A percentile compares a stretch with the other conserved stretches of the same genome.
Evolutionary conservation across 495 filamentous ascomycete genomes (phyloP).

Genomic region (Penicillium turbatum): DNA sequence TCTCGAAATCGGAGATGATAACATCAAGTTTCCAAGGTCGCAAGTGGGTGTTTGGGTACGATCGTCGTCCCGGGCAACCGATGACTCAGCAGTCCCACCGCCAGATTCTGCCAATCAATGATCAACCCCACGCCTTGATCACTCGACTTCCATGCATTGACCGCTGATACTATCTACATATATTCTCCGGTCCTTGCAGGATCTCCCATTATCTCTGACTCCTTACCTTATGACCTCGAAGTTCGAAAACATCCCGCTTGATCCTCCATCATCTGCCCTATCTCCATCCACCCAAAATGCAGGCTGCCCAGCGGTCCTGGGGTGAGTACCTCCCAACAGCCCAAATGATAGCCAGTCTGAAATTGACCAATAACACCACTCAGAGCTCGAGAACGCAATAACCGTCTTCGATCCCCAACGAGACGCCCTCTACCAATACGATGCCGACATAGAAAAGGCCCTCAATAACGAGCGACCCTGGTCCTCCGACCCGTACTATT

Average conservation of each 20-base stretch:
- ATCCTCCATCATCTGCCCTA: constrained; percentile 1
- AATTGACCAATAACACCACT: constrained; percentile 16
- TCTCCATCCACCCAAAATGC: constrained; percentile 30
- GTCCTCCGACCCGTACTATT: constrained; percentile 78
- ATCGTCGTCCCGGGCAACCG: constrained; percentile 37
- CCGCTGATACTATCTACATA: constrained; percentile 2
- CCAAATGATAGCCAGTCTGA: not conserved
- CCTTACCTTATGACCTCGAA: not conserved
- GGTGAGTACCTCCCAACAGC: constrained; percentile 38
- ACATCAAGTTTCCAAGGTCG: constrained; percentile 19
- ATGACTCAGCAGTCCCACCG: constrained; percentile 30
- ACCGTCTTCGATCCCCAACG: constrained; percentile 76
- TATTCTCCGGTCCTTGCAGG: constrained; percentile 15
- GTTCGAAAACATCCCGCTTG: not conserved
- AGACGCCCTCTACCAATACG: constrained; percentile 88
- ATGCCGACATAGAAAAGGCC: constrained; percentile 58
- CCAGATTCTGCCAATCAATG: constrained; percentile 25
- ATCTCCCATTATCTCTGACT: constrained; percentile 6
- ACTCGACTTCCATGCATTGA: constrained; percentile 6
- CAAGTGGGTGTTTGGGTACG: constrained; percentile 26
- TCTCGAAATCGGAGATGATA: constrained; percentile 22
- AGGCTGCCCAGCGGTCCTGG: constrained; percentile 58
- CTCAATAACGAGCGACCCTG: constrained; percentile 63
- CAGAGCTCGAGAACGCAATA: constrained; percentile 88
- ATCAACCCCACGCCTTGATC: constrained; percentile 15